phyloP scores from a whole-genome alignment of 768 basidiomycete genomes.

The Grammothele lineata region DNA sequence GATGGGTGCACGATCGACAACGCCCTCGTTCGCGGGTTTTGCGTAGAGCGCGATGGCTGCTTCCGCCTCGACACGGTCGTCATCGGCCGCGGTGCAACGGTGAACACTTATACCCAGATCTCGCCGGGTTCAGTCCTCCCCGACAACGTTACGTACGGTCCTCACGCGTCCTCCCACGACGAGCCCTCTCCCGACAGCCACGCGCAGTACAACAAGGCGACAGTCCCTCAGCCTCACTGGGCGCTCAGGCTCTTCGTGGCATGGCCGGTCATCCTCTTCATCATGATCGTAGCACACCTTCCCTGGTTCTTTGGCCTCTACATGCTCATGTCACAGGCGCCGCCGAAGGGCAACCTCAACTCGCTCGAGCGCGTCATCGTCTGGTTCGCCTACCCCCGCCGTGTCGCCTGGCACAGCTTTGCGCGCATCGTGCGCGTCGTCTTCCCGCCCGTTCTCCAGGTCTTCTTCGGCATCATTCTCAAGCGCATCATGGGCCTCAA shows the following conservation, averaged over 20 bases:
- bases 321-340: constrained; percentile 33
- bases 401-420: constrained; percentile 37
- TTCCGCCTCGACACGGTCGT: constrained; percentile 38
- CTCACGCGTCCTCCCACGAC: constrained; percentile 43
- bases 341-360: constrained; percentile 22
- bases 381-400: constrained; percentile 41
- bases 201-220: constrained; percentile 38
- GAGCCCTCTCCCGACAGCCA: constrained; percentile 32
- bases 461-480: constrained; percentile 35
- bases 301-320: constrained; percentile 41
- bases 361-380: constrained; percentile 39
- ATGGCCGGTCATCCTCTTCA: constrained; percentile 35
- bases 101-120: constrained; percentile 43
- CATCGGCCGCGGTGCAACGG: constrained; percentile 34
- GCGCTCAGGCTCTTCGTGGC: constrained; percentile 34
- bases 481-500: constrained; percentile 41
- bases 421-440: constrained; percentile 38
- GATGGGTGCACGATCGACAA: constrained; percentile 42
- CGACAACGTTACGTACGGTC: constrained; percentile 38
- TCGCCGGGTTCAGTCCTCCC: constrained; percentile 38
- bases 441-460: constrained; percentile 34
- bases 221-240: constrained; percentile 29
- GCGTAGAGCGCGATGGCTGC: constrained; percentile 41
- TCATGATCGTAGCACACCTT: constrained; percentile 34
- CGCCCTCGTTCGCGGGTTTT: constrained; percentile 39